These are phyloP conservation scores for Antitrichia curtipendula DNA, from an alignment of 225 moss, liverwort and hornwort species.

Conservation along the genomic window DNA sequence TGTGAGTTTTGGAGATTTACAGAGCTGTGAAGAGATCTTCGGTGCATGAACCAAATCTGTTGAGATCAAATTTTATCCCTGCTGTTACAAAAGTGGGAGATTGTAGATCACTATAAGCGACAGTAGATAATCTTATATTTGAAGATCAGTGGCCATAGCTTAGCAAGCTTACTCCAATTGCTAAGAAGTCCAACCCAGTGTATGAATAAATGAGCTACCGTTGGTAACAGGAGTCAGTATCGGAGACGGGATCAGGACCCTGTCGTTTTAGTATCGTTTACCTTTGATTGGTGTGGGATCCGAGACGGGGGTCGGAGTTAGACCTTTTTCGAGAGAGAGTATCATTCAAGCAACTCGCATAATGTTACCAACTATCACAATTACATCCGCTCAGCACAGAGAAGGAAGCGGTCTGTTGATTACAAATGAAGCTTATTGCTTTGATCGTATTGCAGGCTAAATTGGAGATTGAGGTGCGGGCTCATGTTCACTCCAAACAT, in stretches of 20 bases:
- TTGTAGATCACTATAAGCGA: not conserved
- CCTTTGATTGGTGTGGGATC: not conserved
- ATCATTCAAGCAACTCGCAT: not conserved
- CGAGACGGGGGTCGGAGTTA: not conserved
- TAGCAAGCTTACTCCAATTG: not conserved
- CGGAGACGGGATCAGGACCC: not conserved
- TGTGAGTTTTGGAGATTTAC: not conserved
- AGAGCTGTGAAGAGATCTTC: not conserved
- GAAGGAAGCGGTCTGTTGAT: not conserved
- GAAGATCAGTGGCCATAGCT: not conserved
- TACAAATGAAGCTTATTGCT: not conserved
- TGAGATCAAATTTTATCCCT: not conserved
- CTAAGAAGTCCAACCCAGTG: not conserved
- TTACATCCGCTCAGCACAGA: not conserved
- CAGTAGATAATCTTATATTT: not conserved
- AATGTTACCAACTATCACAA: not conserved
- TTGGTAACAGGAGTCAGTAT: not conserved
- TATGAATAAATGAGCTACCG: not conserved
- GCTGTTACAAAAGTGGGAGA: not conserved
- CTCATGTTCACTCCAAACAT: slow-evolving; percentile 7
- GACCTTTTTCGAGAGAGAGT: not conserved
- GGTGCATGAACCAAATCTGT: not conserved
- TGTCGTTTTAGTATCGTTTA: not conserved
- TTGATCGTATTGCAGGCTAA: slow-evolving; percentile 14
- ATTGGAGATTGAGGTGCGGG: slow-evolving; percentile 30